These are phyloP conservation scores for Leccinum pellstonianum DNA, from an alignment of 768 basidiomycete genomes.

Conservation along the genomic window DNA sequence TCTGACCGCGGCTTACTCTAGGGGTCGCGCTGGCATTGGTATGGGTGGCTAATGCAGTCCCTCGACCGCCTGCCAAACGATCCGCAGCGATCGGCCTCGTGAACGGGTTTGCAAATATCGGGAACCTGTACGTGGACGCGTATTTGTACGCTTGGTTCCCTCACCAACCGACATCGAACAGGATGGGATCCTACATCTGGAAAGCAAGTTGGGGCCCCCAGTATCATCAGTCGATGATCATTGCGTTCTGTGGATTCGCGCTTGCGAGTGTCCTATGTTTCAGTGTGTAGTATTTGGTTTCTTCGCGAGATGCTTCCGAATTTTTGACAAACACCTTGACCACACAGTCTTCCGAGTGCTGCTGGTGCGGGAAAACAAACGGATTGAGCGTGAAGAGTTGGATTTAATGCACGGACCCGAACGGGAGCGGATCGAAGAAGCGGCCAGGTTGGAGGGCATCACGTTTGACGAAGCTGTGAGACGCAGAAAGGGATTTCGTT, in stretches of 20 bases:
- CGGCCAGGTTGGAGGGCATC: constrained; percentile 57
- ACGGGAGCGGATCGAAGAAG: constrained; percentile 52
- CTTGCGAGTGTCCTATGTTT: constrained; percentile 35
- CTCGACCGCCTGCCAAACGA: constrained; percentile 56
- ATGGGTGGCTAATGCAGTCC: constrained; percentile 62
- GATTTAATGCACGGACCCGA: constrained; percentile 44
- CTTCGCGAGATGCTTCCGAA: neutral
- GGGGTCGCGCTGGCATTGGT: constrained; percentile 48
- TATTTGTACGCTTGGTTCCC: neutral
- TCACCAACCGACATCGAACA: constrained; percentile 18
- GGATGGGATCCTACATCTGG: constrained; percentile 65
- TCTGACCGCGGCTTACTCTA: constrained; percentile 3
- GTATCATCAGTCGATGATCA: constrained; percentile 63
- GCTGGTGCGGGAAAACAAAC: constrained; percentile 49
- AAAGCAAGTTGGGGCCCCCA: constrained; percentile 56
- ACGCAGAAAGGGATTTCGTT: constrained; percentile 56
- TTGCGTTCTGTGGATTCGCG: constrained; percentile 40
- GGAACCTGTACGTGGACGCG: constrained; percentile 47
- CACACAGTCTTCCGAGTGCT: constrained; percentile 40
- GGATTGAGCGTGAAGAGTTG: constrained; percentile 49
- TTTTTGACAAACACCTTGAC: too few species aligned
- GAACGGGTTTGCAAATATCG: constrained; percentile 58
- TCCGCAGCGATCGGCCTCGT: constrained; percentile 60
- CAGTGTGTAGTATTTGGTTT: constrained; percentile 28
- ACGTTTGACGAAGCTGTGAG: constrained; percentile 59